These are phyloP conservation scores for Penicillium malachiteum DNA, from an alignment of 495 filamentous ascomycete species.

Conservation along the genomic window DNA sequence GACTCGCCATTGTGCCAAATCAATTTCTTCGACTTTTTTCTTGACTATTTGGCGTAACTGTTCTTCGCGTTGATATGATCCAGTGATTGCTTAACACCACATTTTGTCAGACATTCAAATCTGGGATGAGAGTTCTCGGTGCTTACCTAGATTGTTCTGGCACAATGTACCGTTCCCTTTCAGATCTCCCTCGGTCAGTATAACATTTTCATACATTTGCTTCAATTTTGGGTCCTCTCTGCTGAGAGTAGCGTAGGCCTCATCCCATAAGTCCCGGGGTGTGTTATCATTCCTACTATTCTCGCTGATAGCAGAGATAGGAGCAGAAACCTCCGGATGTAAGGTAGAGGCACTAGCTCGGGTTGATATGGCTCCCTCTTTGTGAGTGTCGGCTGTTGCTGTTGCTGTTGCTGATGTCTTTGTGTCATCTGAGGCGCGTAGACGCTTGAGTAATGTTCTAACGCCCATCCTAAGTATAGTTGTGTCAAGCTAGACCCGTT, in stretches of 20 bases:
- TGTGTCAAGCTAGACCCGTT: no score
- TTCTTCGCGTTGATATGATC: neutral
- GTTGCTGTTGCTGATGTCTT: neutral
- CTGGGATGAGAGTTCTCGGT: neutral
- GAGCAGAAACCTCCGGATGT: neutral
- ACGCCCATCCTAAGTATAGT: no score
- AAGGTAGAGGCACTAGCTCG: neutral
- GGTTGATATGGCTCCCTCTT: neutral
- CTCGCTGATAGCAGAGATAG: neutral
- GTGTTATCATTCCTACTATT: neutral
- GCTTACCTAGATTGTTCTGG: neutral
- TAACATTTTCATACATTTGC: neutral
- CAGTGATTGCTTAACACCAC: neutral
- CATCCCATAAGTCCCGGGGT: conserved; percentile 1
- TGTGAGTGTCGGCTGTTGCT: neutral
- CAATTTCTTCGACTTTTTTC: neutral
- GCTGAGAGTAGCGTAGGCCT: conserved; percentile 1
- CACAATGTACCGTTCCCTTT: no score
- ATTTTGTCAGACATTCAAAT: neutral
- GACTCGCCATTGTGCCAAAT: neutral
- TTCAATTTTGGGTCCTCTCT: neutral
- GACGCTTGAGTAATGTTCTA: neutral
- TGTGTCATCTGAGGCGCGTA: neutral
- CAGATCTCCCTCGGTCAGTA: neutral
- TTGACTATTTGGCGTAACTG: neutral